These are phyloP conservation scores for Chalaropsis ovoidea DNA, from an alignment of 2,329 filamentous ascomycete species.

Conservation along the genomic window DNA sequence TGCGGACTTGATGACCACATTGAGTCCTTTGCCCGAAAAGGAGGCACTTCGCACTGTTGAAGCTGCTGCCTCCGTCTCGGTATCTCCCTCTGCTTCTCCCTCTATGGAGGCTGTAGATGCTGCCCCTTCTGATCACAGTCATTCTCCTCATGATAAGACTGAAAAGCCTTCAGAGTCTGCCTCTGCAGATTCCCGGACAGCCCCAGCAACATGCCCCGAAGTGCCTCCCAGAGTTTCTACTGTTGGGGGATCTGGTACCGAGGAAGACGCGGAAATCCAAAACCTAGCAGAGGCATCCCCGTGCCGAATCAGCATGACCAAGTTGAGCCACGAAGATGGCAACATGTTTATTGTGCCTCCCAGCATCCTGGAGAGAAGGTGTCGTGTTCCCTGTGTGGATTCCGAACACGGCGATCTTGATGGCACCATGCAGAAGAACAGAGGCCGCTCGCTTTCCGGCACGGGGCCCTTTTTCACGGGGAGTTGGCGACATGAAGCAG, in stretches of 20 bases:
- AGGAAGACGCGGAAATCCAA: not conserved
- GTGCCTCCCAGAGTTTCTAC: not conserved
- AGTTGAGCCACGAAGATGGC: conserved; percentile 13
- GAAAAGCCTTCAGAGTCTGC: not conserved
- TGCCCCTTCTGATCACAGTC: not conserved
- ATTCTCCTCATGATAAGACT: not conserved
- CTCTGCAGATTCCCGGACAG: not conserved
- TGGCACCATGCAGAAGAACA: conserved; percentile 6
- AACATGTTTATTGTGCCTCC: conserved; percentile 18
- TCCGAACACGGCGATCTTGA: conserved; percentile 1
- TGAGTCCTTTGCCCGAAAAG: conserved; percentile 2
- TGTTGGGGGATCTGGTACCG: not conserved
- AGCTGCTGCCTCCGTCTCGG: not conserved
- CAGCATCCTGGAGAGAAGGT: conserved; percentile 11
- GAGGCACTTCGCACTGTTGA: not conserved
- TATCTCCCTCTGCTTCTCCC: not conserved
- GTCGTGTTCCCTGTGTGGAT: conserved; percentile 11
- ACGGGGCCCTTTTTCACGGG: conserved; percentile 24
- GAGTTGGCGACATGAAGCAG: conserved; percentile 23
- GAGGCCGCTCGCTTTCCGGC: conserved; percentile 18
- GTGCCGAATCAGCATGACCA: conserved; percentile 17
- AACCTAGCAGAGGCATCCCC: conserved; percentile 15
- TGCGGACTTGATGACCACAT: conserved; percentile 10
- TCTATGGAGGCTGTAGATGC: not conserved
- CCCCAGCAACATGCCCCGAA: not conserved